A percentile compares a stretch with the other conserved stretches of the same genome.
Conservation (phyloP, 2,329 filamentous ascomycete genomes). For the Epichloe glyceriae region DNA sequence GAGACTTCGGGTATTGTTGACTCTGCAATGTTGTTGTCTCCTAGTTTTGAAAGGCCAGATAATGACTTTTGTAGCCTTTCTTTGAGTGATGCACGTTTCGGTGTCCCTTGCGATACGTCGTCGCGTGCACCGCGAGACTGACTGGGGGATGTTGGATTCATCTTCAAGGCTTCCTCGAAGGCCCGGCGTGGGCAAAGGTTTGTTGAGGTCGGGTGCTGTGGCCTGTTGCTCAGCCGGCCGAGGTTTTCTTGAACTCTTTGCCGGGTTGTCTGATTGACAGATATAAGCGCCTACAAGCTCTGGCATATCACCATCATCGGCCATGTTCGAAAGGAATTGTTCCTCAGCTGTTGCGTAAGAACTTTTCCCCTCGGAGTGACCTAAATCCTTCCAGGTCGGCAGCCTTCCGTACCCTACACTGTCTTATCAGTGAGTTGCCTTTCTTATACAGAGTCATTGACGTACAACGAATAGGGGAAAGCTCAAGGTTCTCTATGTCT, state of each 20-base stretch:
- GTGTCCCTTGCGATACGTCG: background rate
- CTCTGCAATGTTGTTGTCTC: background rate
- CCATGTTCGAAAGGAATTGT: background rate
- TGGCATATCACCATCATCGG: background rate
- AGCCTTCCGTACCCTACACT: conserved; percentile 13
- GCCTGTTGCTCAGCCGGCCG: background rate
- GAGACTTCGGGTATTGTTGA: background rate
- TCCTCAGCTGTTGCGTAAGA: conserved; percentile 16
- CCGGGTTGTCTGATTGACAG: background rate
- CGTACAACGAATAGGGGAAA: conserved; percentile 24
- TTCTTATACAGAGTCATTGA: background rate
- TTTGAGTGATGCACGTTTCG: background rate
- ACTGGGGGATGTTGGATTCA: background rate
- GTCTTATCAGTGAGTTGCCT: background rate
- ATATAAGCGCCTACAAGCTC: background rate
- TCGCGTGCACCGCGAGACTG: background rate
- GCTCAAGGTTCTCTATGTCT: conserved; percentile 22
- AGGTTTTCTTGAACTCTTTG: background rate
- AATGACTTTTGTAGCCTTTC: conserved; percentile 4
- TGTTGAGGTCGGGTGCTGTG: background rate
- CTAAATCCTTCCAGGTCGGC: conserved; percentile 8
- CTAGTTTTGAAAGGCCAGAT: conserved; percentile 2
- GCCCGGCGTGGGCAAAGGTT: background rate
- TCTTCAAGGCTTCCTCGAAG: background rate
- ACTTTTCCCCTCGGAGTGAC: conserved; percentile 12